Evolutionary conservation across 2,329 filamentous ascomycete genomes (phyloP).

Genomic region (Aspergillus viridinutans): DNA sequence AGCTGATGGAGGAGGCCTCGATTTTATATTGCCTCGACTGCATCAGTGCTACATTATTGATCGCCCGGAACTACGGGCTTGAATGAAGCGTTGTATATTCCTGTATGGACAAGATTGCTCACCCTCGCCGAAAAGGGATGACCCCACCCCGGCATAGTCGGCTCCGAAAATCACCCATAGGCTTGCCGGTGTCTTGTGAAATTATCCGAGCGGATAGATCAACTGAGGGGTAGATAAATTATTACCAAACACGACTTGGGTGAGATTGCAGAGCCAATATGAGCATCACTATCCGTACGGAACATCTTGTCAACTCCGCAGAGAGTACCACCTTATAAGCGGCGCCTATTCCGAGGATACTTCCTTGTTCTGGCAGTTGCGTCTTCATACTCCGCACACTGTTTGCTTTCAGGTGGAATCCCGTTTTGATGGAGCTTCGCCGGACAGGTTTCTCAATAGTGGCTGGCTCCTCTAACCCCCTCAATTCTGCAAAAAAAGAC

Average conservation of each 20-base stretch:
- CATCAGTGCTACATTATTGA: neutral
- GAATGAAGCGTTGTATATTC: neutral
- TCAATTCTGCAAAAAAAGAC: neutral
- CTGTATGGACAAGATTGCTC: neutral
- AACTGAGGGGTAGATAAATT: neutral
- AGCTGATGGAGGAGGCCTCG: neutral
- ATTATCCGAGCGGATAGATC: neutral
- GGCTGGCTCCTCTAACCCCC: neutral
- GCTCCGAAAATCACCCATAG: neutral
- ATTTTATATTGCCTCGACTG: neutral
- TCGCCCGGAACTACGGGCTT: neutral
- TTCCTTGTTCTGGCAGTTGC: neutral
- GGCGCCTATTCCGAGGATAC: neutral
- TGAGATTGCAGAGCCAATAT: neutral
- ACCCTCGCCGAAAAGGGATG: neutral
- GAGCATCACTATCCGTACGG: neutral
- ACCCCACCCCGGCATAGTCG: neutral
- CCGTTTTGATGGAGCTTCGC: too few species aligned
- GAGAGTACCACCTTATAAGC: neutral
- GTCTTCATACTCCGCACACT: neutral
- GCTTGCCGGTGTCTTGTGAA: neutral
- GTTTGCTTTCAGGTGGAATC: neutral
- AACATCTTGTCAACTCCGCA: neutral
- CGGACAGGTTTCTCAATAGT: neutral
- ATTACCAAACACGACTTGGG: neutral